Evolutionary conservation across 2,329 filamentous ascomycete genomes (phyloP).

Genomic region (Capronia coronata): DNA sequence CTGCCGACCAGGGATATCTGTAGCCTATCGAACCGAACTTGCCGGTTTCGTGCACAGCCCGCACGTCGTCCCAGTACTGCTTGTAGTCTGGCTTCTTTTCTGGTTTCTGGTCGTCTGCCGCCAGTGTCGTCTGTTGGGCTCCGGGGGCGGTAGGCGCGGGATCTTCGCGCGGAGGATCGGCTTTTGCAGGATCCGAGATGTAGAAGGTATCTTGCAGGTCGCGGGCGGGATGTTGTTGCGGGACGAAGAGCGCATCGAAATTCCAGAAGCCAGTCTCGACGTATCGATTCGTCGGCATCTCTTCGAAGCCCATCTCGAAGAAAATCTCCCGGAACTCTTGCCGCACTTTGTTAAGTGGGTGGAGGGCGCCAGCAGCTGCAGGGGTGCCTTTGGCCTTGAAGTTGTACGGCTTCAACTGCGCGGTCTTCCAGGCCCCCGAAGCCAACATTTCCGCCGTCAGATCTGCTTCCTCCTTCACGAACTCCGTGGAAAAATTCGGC

Average conservation of each 20-base stretch:
- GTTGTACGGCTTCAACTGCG: conserved; percentile 78
- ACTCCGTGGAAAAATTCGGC: conserved; percentile 77
- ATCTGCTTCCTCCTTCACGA: conserved; percentile 90
- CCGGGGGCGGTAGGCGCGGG: conserved; percentile 40
- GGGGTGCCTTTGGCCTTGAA: conserved; percentile 61
- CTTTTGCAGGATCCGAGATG: conserved; percentile 77
- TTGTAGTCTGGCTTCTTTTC: conserved; percentile 59
- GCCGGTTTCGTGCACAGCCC: conserved; percentile 78
- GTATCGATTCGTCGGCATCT: conserved; percentile 92
- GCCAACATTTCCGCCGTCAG: conserved; percentile 88
- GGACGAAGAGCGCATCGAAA: conserved; percentile 93
- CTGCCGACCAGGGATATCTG: conserved; percentile 84
- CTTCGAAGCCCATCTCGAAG: conserved; percentile 97
- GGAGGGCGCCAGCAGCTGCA: conserved; percentile 45
- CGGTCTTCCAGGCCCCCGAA: conserved; percentile 82
- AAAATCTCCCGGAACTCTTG: conserved; percentile 96
- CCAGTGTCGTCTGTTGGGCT: conserved; percentile 39
- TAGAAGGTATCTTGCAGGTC: conserved; percentile 99
- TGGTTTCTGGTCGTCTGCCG: conserved; percentile 48
- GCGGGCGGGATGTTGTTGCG: conserved; percentile 93
- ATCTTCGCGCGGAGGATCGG: conserved; percentile 60
- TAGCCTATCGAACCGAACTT: conserved; percentile 95
- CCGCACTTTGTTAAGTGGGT: conserved; percentile 80
- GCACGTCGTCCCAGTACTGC: conserved; percentile 81
- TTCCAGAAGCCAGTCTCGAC: conserved; percentile 99